These are phyloP conservation scores for Fusarium oligoseptatum DNA, from an alignment of 2,329 filamentous ascomycete genomes.

Conservation along the genomic window DNA sequence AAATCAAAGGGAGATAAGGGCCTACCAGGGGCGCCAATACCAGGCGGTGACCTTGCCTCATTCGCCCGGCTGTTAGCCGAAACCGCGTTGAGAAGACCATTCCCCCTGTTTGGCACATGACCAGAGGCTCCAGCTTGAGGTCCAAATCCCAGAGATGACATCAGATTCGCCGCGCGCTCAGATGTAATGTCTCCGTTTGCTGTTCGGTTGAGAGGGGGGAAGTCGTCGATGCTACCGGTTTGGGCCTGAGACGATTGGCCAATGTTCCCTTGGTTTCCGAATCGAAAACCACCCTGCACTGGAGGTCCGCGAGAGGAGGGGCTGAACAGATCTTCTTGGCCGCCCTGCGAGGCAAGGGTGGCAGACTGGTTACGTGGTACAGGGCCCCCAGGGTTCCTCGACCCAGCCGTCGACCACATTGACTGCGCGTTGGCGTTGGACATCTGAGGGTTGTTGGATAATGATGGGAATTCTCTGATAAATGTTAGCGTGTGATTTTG, in stretches of 20 bases:
- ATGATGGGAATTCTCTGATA: slow-evolving; percentile 76
- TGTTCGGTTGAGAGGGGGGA: slow-evolving; percentile 71
- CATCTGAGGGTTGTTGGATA: slow-evolving; percentile 72
- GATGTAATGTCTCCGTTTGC: slow-evolving; percentile 70
- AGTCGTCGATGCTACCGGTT: slow-evolving; percentile 68
- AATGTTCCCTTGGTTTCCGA: slow-evolving; percentile 61
- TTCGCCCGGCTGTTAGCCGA: slow-evolving; percentile 68
- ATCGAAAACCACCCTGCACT: slow-evolving; percentile 66
- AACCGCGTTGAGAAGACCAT: slow-evolving; percentile 74
- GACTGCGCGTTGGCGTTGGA: slow-evolving; percentile 62
- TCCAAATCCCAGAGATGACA: slow-evolving; percentile 68
- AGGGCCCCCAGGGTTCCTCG: slow-evolving; percentile 62
- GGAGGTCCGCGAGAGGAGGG: slow-evolving; percentile 56
- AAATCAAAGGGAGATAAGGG: background rate
- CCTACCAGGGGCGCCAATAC: slow-evolving; percentile 55
- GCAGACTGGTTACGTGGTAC: slow-evolving; percentile 66
- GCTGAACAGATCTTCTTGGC: slow-evolving; percentile 62
- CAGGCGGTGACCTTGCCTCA: slow-evolving; percentile 64
- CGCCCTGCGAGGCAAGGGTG: slow-evolving; percentile 62
- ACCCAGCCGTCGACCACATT: slow-evolving; percentile 67
- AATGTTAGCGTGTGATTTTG: slow-evolving; percentile 14
- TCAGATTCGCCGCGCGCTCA: slow-evolving; percentile 65
- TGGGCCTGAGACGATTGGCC: slow-evolving; percentile 62
- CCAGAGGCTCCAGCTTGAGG: slow-evolving; percentile 57
- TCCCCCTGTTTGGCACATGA: slow-evolving; percentile 63